These are phyloP conservation scores for Schoenoplectus tabernaemontani DNA, from an alignment of 202 grass and related monocot species.

Conservation along the genomic window DNA sequence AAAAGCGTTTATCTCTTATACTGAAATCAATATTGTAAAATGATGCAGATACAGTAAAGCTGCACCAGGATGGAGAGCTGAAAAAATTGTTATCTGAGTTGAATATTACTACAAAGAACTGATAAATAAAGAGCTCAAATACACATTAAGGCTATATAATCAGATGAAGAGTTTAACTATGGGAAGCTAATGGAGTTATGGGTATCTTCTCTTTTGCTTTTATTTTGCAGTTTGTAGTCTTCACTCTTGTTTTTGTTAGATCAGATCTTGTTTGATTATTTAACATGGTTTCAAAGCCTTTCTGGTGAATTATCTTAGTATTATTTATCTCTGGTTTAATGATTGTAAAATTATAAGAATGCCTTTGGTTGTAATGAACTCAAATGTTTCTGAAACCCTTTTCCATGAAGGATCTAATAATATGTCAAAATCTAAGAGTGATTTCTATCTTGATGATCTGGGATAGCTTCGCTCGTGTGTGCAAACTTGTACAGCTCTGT, in stretches of 20 bases:
- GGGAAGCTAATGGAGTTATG: neutral
- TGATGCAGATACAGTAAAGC: constrained; percentile 78
- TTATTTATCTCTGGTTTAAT: neutral
- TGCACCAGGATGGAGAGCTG: constrained; percentile 68
- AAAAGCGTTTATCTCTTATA: neutral
- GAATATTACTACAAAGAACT: constrained; percentile 41
- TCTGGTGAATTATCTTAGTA: neutral
- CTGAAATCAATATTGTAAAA: neutral
- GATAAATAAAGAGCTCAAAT: constrained; percentile 17
- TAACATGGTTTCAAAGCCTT: neutral
- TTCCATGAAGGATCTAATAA: neutral
- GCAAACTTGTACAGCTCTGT: neutral
- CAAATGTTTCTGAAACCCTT: neutral
- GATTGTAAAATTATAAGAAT: neutral
- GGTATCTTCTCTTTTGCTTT: too few relatives aligned
- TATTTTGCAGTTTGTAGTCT: neutral
- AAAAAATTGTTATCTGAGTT: constrained; percentile 50
- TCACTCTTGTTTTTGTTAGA: neutral
- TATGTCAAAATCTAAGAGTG: neutral
- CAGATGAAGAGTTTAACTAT: neutral
- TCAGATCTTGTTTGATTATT: neutral
- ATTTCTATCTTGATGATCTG: neutral
- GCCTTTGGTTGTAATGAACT: neutral
- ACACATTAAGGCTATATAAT: neutral
- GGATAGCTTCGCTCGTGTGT: neutral